These are phyloP conservation scores for Rosellinia necatrix DNA, from an alignment of 2,329 filamentous ascomycete species.

Conservation along the genomic window DNA sequence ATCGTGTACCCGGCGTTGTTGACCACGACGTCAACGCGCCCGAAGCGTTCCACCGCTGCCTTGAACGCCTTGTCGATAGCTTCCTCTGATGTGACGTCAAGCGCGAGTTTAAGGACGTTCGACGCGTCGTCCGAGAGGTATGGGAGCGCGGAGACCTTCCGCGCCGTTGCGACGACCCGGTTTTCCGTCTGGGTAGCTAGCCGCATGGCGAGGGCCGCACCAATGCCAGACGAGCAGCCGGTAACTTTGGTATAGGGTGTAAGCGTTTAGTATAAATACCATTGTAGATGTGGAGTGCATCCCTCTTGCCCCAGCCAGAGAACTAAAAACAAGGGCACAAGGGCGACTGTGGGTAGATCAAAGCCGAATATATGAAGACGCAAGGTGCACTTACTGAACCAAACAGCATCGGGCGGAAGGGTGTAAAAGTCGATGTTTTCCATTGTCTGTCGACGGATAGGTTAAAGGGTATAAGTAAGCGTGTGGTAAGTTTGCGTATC, in stretches of 20 bases:
- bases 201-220: constrained; percentile 31
- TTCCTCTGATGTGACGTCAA: constrained; percentile 51
- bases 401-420: constrained; percentile 35
- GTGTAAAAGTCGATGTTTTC: constrained; percentile 22
- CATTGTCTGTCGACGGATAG: constrained; percentile 1
- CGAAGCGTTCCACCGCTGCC: constrained; percentile 41
- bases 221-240: constrained; percentile 42
- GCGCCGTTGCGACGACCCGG: constrained; percentile 41
- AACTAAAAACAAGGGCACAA: not conserved
- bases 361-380: not conserved
- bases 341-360: not conserved
- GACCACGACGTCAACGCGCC: constrained; percentile 40
- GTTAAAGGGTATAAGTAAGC: not conserved
- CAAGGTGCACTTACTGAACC: constrained; percentile 32
- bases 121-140: constrained; percentile 46
- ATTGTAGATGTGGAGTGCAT: too few species aligned
- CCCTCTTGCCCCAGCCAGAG: too few species aligned
- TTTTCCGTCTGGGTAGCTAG: constrained; percentile 30
- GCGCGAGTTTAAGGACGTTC: constrained; percentile 49
- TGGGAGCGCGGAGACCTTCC: constrained; percentile 47
- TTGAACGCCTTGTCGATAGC: constrained; percentile 45
- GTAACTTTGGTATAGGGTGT: constrained; percentile 31
- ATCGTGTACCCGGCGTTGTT: constrained; percentile 42
- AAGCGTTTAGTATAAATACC: not conserved
- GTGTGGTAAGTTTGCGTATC: not conserved